phyloP scores from a whole-genome alignment of 2,329 filamentous ascomycete species.

The Epichloe hybrida region DNA sequence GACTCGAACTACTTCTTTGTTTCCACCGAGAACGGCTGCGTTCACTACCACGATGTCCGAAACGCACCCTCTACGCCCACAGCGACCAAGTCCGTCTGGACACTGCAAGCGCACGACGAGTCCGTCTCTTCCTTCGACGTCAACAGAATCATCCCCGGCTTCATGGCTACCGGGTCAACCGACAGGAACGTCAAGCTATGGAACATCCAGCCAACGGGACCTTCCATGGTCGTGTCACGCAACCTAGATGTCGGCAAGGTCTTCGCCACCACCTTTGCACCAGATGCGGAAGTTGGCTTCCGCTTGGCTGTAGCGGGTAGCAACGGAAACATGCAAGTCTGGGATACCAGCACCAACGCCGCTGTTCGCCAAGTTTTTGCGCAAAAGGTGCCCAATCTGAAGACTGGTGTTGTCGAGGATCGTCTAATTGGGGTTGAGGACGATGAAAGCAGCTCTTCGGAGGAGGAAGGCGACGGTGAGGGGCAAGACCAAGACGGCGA shows the following conservation, averaged over 20 bases:
- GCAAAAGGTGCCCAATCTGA: conserved; percentile 48
- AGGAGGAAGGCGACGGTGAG: conserved; percentile 40
- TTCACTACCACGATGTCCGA: conserved; percentile 85
- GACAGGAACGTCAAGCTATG: conserved; percentile 95
- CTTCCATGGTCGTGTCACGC: conserved; percentile 79
- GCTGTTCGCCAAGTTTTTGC: conserved; percentile 78
- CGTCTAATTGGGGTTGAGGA: conserved; percentile 61
- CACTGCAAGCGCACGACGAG: conserved; percentile 87
- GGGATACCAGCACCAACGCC: conserved; percentile 90
- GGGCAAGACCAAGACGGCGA: conserved; percentile 19
- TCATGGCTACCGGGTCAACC: conserved; percentile 82
- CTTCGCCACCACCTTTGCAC: conserved; percentile 81
- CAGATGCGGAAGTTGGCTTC: conserved; percentile 83
- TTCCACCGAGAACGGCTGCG: conserved; percentile 78
- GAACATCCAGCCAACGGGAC: conserved; percentile 72
- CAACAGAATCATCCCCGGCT: conserved; percentile 80
- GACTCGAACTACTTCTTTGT: conserved; percentile 90
- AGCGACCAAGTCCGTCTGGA: conserved; percentile 78
- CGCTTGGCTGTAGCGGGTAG: conserved; percentile 86
- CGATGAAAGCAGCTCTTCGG: conserved; percentile 52
- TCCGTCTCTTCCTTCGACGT: conserved; percentile 86
- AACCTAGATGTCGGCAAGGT: conserved; percentile 92
- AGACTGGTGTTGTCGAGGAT: conserved; percentile 50
- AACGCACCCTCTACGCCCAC: conserved; percentile 59
- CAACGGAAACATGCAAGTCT: conserved; percentile 83